These are phyloP conservation scores for Ambrosiella xylebori DNA, from an alignment of 2,329 filamentous ascomycete species.

Conservation along the genomic window DNA sequence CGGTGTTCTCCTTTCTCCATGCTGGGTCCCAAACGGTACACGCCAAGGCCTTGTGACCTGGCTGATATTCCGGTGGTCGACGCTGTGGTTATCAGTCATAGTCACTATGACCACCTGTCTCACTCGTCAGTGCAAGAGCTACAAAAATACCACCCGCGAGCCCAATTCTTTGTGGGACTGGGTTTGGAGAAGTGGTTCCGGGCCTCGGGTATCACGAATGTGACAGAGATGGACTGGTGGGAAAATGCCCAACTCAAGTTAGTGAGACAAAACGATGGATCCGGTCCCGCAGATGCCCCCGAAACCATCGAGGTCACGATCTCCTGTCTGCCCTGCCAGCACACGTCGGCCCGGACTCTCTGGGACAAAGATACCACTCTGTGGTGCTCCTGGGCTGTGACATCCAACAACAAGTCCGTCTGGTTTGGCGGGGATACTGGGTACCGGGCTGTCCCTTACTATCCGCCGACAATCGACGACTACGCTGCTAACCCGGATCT, in stretches of 20 bases:
- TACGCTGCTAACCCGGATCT: conserved; percentile 49
- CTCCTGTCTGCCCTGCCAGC: conserved; percentile 70
- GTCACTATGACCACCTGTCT: conserved; percentile 85
- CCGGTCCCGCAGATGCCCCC: conserved; percentile 17
- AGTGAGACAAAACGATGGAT: conserved; percentile 15
- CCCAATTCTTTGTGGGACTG: conserved; percentile 75
- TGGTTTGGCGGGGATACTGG: conserved; percentile 87
- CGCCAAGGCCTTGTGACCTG: conserved; percentile 57
- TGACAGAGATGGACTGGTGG: conserved; percentile 94
- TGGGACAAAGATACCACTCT: conserved; percentile 62
- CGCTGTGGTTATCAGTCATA: conserved; percentile 68
- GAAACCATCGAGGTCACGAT: conserved; percentile 51
- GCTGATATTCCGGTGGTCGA: conserved; percentile 63
- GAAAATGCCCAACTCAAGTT: conserved; percentile 61
- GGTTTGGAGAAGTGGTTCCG: conserved; percentile 74
- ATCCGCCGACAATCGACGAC: conserved; percentile 48
- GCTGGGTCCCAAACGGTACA: conserved; percentile 60
- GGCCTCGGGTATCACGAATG: conserved; percentile 49
- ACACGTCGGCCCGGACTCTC: conserved; percentile 50
- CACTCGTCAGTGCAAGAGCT: conserved; percentile 58
- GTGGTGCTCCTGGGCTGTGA: conserved; percentile 76
- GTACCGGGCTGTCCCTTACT: conserved; percentile 58
- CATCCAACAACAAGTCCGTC: conserved; percentile 56
- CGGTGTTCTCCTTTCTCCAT: conserved; percentile 63
- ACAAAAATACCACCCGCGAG: conserved; percentile 52